Percentiles rank a stretch among this genome's conserved stretches.
phyloP scores from a whole-genome alignment of 2,329 filamentous ascomycete genomes.

The Botrytis aclada region DNA sequence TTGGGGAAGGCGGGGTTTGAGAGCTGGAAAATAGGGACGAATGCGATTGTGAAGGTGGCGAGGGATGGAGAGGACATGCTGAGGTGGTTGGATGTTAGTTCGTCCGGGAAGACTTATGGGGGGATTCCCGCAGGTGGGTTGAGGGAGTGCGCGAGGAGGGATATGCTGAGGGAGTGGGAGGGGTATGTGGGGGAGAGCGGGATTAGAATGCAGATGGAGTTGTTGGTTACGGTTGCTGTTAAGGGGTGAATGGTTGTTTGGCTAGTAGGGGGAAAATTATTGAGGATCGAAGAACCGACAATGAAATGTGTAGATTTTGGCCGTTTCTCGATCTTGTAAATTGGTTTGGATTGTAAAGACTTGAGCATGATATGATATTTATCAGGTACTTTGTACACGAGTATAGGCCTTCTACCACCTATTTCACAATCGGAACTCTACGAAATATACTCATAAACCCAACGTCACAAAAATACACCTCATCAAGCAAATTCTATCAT shows the following conservation, averaged over 20 bases:
- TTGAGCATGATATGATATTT: not conserved
- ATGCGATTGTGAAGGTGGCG: constrained; percentile 19
- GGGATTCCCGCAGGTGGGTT: constrained; percentile 19
- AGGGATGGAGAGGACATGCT: constrained; percentile 19
- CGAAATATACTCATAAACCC: not conserved
- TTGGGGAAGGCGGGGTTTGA: constrained; percentile 15
- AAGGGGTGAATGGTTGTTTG: too few relatives aligned
- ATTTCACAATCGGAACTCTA: not conserved
- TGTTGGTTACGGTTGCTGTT: constrained; percentile 23
- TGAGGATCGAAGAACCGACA: too few relatives aligned
- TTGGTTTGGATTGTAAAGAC: too few relatives aligned
- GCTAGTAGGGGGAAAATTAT: too few relatives aligned
- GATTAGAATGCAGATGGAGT: constrained; percentile 22
- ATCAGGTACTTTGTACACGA: not conserved
- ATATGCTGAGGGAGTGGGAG: constrained; percentile 22
- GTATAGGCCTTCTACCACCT: not conserved
- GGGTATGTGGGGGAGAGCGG: constrained; percentile 16
- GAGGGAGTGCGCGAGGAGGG: constrained; percentile 15
- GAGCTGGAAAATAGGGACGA: constrained; percentile 9
- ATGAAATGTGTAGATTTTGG: too few relatives aligned
- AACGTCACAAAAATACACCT: fast-evolving
- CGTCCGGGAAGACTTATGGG: constrained; percentile 21
- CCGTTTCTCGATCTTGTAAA: too few relatives aligned
- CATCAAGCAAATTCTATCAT: not conserved
- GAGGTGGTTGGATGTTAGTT: constrained; percentile 22